Conservation (phyloP, 495 filamentous ascomycete genomes). For the Hypoxylon lienhwacheense region DNA sequence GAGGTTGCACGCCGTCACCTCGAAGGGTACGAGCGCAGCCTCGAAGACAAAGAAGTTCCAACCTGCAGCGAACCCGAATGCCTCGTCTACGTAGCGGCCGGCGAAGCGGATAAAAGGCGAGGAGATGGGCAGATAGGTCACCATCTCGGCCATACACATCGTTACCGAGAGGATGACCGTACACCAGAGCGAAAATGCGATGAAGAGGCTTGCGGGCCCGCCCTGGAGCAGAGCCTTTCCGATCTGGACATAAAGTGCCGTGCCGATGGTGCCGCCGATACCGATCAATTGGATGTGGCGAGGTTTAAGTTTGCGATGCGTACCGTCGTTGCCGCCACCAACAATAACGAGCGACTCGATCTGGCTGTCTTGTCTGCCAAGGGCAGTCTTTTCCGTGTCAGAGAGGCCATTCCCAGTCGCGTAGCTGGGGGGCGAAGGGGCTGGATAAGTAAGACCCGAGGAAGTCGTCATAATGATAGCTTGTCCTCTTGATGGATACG, state of each 20-base stretch:
- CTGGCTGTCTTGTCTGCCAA: conserved; percentile 12
- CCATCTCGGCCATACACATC: conserved; percentile 68
- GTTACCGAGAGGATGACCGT: conserved; percentile 60
- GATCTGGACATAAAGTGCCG: conserved; percentile 72
- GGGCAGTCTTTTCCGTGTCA: conserved; percentile 21
- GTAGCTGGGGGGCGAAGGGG: conserved; percentile 12
- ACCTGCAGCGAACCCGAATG: conserved; percentile 61
- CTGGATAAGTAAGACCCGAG: conserved; percentile 19
- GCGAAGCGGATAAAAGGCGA: conserved; percentile 77
- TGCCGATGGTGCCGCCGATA: conserved; percentile 63
- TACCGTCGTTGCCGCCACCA: conserved; percentile 29
- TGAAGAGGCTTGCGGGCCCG: conserved; percentile 73
- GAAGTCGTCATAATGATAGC: conserved; percentile 15
- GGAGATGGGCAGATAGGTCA: conserved; percentile 71
- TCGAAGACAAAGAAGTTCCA: conserved; percentile 71
- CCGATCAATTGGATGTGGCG: conserved; percentile 58
- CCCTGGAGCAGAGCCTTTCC: conserved; percentile 67
- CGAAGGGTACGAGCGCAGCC: conserved; percentile 64
- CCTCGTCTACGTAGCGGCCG: conserved; percentile 69
- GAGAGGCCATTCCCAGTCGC: conserved; percentile 4
- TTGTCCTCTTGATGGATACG: background rate
- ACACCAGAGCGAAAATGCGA: conserved; percentile 75
- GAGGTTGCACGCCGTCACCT: conserved; percentile 64
- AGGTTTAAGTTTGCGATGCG: conserved; percentile 50
- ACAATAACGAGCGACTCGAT: conserved; percentile 30